Evolutionary conservation across 1,139 yeast species (phyloP).

Genomic region (Candida albicans): DNA sequence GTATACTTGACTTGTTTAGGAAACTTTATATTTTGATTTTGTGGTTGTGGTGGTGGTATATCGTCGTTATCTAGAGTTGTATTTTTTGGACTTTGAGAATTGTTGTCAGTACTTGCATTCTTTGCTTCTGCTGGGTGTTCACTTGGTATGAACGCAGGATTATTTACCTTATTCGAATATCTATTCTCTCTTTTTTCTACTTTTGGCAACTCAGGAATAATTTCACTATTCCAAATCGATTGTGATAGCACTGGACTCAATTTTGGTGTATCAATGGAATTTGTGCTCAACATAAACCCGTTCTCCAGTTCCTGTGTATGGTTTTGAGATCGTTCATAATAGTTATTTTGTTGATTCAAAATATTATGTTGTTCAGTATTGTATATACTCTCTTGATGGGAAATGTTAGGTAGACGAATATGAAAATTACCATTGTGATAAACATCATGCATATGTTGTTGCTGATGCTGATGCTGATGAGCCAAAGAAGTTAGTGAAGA

Average conservation of each 20-base stretch:
- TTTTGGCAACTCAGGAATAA: background rate
- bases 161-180: slow-evolving; percentile 22
- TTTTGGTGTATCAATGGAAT: background rate
- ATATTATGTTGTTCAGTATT: background rate
- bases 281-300: slow-evolving; percentile 1
- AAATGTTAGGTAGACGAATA: background rate
- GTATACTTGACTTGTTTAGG: slow-evolving; percentile 8
- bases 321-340: background rate
- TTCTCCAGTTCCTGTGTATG: background rate
- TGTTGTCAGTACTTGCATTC: no score
- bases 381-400: no score
- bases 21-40: background rate
- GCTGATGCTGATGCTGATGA: background rate
- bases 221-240: slow-evolving; percentile 5
- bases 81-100: background rate
- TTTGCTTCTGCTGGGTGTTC: background rate
- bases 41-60: no score
- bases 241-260: slow-evolving; percentile 1
- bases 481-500: background rate
- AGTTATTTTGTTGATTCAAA: background rate
- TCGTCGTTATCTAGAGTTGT: background rate
- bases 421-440: background rate
- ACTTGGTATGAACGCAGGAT: slow-evolving; percentile 27
- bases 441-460: background rate
- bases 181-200: slow-evolving; percentile 17